Conservation (phyloP, 2,329 filamentous ascomycete species). For the Apiospora rasikravindrae region DNA sequence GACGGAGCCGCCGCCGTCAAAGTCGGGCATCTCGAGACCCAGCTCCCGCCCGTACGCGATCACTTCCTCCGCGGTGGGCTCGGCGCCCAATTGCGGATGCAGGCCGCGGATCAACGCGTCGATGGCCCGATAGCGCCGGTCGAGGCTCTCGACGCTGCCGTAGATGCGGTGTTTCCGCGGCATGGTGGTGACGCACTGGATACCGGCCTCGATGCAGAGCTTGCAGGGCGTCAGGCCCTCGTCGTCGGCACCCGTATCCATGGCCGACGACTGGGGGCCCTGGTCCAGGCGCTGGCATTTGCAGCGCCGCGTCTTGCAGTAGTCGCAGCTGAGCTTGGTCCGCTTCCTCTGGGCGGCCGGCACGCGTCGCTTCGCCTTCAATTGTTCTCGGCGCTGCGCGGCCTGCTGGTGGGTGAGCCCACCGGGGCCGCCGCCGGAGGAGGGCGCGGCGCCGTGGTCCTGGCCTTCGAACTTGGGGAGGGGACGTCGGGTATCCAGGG, state of each 20-base stretch:
- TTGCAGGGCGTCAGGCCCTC: slow-evolving; percentile 41
- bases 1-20: slow-evolving; percentile 15
- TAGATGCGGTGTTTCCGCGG: slow-evolving; percentile 51
- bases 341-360: slow-evolving; percentile 41
- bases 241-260: slow-evolving; percentile 1
- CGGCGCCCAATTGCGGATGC: slow-evolving; percentile 45
- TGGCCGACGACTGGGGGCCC: not conserved
- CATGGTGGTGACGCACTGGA: slow-evolving; percentile 47
- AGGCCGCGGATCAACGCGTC: slow-evolving; percentile 47
- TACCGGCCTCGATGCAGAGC: slow-evolving; percentile 44
- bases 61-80: slow-evolving; percentile 42
- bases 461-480: slow-evolving; percentile 18
- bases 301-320: slow-evolving; percentile 43
- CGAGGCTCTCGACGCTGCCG: slow-evolving; percentile 51
- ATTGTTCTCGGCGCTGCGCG: slow-evolving; percentile 30
- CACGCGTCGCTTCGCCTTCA: slow-evolving; percentile 39
- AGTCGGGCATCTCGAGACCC: slow-evolving; percentile 43
- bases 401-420: slow-evolving; percentile 15
- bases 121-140: slow-evolving; percentile 47
- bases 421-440: not conserved
- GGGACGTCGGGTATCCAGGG: slow-evolving; percentile 10
- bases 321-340: slow-evolving; percentile 43
- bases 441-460: not conserved
- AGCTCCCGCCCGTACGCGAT: slow-evolving; percentile 45
- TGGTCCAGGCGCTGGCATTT: slow-evolving; percentile 38